phyloP scores from a whole-genome alignment of 768 basidiomycete species.

The Leccinum obscurum region DNA sequence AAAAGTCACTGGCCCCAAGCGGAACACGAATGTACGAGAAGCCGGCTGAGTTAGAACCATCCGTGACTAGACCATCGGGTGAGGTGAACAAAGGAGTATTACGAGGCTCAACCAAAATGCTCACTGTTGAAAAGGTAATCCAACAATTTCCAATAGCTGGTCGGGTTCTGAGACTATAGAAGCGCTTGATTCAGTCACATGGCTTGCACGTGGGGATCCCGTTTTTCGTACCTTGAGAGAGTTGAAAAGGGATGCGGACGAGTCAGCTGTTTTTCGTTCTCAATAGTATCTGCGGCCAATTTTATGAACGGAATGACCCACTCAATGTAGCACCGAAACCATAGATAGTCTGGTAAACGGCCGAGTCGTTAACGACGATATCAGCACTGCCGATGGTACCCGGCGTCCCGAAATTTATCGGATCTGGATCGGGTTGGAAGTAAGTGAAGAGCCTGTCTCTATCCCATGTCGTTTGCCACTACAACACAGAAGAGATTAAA shows the following conservation, averaged over 20 bases:
- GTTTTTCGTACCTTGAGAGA: constrained; percentile 56
- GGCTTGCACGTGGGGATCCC: background rate
- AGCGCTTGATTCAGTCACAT: constrained; percentile 6
- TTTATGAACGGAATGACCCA: constrained; percentile 28
- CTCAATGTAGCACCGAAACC: constrained; percentile 72
- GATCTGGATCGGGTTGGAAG: constrained; percentile 29
- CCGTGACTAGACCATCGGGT: constrained; percentile 40
- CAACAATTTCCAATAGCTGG: constrained; percentile 59
- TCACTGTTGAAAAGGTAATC: constrained; percentile 54
- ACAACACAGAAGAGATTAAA: background rate
- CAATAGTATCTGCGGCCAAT: constrained; percentile 1
- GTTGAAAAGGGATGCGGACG: constrained; percentile 59
- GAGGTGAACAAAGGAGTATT: background rate
- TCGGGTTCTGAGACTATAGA: constrained; percentile 47
- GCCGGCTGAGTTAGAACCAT: constrained; percentile 63
- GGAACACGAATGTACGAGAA: constrained; percentile 69
- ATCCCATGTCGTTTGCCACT: constrained; percentile 59
- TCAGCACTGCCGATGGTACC: constrained; percentile 58
- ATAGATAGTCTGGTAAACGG: constrained; percentile 58
- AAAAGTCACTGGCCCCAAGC: constrained; percentile 76
- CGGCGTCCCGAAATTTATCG: constrained; percentile 40
- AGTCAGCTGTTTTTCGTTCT: constrained; percentile 53
- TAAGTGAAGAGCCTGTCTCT: constrained; percentile 32
- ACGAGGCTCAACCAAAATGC: background rate
- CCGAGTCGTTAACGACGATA: constrained; percentile 57